Percentiles rank a stretch among this genome's conserved stretches.
phyloP scores from a whole-genome alignment of 208 protist genomes.

The Leishmania gerbilli region DNA sequence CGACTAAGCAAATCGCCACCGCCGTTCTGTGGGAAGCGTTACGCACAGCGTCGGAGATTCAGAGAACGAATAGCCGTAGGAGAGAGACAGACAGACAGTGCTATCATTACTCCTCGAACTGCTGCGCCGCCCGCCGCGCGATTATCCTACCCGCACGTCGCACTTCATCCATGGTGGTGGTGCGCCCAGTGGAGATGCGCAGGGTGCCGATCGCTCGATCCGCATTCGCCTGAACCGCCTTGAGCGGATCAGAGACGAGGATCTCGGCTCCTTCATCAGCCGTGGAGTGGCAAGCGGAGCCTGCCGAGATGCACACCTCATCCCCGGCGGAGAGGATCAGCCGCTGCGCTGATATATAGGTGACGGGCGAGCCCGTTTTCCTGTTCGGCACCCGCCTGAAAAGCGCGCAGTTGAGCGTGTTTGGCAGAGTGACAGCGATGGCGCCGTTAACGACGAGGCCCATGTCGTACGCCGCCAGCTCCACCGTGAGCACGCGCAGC shows the following conservation, averaged over 20 bases:
- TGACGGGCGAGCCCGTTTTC: slow-evolving; percentile 27
- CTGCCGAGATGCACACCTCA: slow-evolving; percentile 83
- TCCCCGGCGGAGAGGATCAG: slow-evolving; percentile 68
- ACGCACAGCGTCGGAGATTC: not conserved
- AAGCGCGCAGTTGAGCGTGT: slow-evolving; percentile 86
- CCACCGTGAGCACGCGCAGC: slow-evolving; percentile 41
- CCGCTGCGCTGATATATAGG: slow-evolving; percentile 75
- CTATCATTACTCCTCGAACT: slow-evolving; percentile 65
- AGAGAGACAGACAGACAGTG: not conserved
- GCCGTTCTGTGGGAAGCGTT: not conserved
- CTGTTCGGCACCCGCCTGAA: slow-evolving; percentile 51
- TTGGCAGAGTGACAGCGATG: slow-evolving; percentile 55
- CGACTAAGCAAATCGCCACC: not conserved
- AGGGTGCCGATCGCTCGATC: slow-evolving; percentile 74
- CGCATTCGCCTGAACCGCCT: slow-evolving; percentile 56
- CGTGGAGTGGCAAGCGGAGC: slow-evolving; percentile 83
- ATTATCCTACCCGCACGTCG: slow-evolving; percentile 71
- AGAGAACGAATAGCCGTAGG: too few relatives aligned
- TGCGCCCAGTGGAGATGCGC: slow-evolving; percentile 73
- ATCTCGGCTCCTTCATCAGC: slow-evolving; percentile 43
- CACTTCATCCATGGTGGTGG: slow-evolving; percentile 69
- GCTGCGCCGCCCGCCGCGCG: slow-evolving; percentile 70
- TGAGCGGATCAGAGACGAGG: slow-evolving; percentile 67
- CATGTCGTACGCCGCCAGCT: slow-evolving; percentile 64
- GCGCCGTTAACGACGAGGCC: slow-evolving; percentile 75